A percentile compares a stretch with the other conserved stretches of the same genome.
Conservation (phyloP, 305 asterid species). For the Fraxinus xanthoxyloides region DNA sequence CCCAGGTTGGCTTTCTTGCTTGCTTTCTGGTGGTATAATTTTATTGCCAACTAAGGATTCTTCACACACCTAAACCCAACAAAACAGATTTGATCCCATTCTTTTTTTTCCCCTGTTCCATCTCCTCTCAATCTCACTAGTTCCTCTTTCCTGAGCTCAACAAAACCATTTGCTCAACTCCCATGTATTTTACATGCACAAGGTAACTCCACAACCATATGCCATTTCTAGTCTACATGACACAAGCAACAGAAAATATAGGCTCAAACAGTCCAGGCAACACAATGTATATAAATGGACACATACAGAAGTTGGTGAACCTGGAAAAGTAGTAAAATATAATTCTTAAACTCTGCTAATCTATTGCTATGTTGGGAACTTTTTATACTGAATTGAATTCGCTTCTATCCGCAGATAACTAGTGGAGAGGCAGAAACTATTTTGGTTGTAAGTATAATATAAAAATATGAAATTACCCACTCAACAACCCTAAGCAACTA, state of each 20-base stretch:
- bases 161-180: conserved; percentile 27
- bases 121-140: conserved; percentile 43
- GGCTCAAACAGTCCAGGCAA: conserved; percentile 64
- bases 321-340: conserved; percentile 51
- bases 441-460: conserved; percentile 59
- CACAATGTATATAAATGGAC: conserved; percentile 56
- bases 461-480: too few relatives aligned
- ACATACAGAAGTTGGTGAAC: conserved; percentile 59
- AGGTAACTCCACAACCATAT: conserved; percentile 15
- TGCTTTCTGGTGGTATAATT: too few relatives aligned
- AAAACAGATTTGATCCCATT: conserved; percentile 46
- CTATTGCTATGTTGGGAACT: not conserved
- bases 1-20: too few relatives aligned
- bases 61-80: too few relatives aligned
- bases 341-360: not conserved
- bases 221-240: conserved; percentile 19
- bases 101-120: conserved; percentile 36
- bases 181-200: conserved; percentile 32
- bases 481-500: too few relatives aligned
- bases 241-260: not conserved
- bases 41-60: too few relatives aligned
- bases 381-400: not conserved
- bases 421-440: conserved; percentile 54
- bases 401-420: conserved; percentile 38
- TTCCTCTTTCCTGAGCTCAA: conserved; percentile 43